These are phyloP conservation scores for Mucuna pruriens DNA, from an alignment of 306 rosid species.

Conservation along the genomic window DNA sequence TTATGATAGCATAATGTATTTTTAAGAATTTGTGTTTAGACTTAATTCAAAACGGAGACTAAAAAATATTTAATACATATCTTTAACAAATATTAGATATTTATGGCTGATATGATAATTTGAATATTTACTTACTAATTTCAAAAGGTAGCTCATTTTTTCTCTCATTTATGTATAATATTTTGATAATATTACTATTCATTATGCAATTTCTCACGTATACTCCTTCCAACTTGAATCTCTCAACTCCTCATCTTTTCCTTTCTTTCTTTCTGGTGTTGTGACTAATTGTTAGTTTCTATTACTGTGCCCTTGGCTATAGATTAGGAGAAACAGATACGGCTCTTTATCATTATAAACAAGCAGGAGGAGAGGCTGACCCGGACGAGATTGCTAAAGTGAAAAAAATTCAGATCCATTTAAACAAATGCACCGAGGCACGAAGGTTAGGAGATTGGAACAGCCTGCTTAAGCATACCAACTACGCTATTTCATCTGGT, in stretches of 20 bases:
- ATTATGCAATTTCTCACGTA: too few species aligned
- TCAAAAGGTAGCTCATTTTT: too few species aligned
- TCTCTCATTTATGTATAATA: too few species aligned
- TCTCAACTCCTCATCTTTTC: neutral
- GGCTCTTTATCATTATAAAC: conserved; percentile 70
- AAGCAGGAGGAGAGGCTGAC: conserved; percentile 79
- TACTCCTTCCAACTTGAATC: neutral
- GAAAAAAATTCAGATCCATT: conserved; percentile 58
- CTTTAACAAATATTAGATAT: too few species aligned
- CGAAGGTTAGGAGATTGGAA: conserved; percentile 80
- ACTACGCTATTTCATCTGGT: conserved; percentile 57
- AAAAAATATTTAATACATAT: too few species aligned
- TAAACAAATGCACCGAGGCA: conserved; percentile 77
- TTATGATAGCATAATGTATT: neutral
- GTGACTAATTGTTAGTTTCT: neutral
- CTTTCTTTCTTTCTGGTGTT: neutral
- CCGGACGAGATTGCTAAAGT: conserved; percentile 62
- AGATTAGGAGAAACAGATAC: conserved; percentile 83
- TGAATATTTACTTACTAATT: too few species aligned
- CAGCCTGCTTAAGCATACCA: conserved; percentile 61
- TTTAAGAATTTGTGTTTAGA: too few species aligned
- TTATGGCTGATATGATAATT: too few species aligned
- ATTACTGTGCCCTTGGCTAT: neutral
- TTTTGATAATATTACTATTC: too few species aligned
- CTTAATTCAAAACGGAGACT: too few species aligned